A percentile compares a stretch with the other conserved stretches of the same genome.
Conservation (phyloP, 2,329 filamentous ascomycete genomes). For the Fusarium sp. region DNA sequence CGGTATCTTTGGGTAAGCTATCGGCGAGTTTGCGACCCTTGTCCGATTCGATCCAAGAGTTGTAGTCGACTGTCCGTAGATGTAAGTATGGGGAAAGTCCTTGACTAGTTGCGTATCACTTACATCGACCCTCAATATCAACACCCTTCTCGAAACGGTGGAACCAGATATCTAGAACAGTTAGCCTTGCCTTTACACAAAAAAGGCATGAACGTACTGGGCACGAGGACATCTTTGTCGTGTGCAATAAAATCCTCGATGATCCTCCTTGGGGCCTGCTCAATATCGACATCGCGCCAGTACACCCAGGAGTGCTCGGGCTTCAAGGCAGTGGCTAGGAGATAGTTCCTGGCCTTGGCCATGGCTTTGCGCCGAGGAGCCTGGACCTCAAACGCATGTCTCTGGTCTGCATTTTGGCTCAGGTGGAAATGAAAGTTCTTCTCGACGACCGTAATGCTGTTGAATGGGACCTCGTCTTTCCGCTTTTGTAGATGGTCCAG, state of each 20-base stretch:
- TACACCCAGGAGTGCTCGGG: conserved; percentile 98
- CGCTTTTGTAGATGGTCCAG: conserved; percentile 88
- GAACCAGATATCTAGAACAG: conserved; percentile 87
- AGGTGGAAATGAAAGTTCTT: conserved; percentile 87
- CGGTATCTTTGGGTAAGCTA: conserved; percentile 79
- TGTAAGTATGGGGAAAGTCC: conserved; percentile 22
- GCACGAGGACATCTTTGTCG: conserved; percentile 91
- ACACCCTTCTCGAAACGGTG: conserved; percentile 84
- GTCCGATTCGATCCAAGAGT: conserved; percentile 97
- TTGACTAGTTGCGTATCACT: conserved; percentile 51
- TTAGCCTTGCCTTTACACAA: conserved; percentile 39
- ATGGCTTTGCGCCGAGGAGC: conserved; percentile 91
- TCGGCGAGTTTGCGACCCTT: conserved; percentile 81
- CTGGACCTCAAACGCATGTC: conserved; percentile 89
- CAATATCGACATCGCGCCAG: conserved; percentile 97
- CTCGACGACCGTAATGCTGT: conserved; percentile 84
- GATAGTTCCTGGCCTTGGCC: conserved; percentile 91
- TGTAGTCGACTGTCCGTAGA: conserved; percentile 83
- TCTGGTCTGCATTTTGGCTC: conserved; percentile 83
- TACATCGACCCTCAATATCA: conserved; percentile 96
- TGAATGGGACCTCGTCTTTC: conserved; percentile 84
- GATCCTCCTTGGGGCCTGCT: conserved; percentile 87
- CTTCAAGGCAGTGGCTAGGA: conserved; percentile 86
- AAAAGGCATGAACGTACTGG: conserved; percentile 72
- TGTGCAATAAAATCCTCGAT: conserved; percentile 96